phyloP scores from a whole-genome alignment of 257 asterid species.

The Gynochthodes officinalis region DNA sequence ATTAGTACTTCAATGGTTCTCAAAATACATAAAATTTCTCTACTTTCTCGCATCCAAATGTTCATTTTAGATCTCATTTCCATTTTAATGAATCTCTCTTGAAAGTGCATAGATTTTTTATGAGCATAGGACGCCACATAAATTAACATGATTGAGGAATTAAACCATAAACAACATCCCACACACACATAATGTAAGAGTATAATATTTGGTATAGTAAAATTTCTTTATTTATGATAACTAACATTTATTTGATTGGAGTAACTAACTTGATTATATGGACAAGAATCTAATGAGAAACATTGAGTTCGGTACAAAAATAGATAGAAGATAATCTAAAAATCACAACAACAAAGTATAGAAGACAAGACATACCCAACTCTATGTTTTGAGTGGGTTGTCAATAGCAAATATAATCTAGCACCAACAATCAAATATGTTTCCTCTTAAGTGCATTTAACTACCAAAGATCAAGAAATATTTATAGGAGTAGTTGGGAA shows the following conservation, averaged over 20 bases:
- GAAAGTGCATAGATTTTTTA: neutral
- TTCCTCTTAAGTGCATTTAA: conserved; percentile 98
- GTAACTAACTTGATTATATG: neutral
- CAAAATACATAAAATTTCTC: neutral
- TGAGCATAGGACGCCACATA: neutral
- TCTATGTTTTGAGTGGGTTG: conserved; percentile 88
- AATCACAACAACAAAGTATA: neutral
- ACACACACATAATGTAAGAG: too few species aligned
- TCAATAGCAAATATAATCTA: conserved; percentile 92
- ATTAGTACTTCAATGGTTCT: neutral
- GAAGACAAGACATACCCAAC: conserved; percentile 59
- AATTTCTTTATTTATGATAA: neutral
- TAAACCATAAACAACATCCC: neutral
- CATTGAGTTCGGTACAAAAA: neutral
- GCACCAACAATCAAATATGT: conserved; percentile 90
- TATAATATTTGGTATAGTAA: neutral
- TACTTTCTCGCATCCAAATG: neutral
- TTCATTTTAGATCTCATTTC: neutral
- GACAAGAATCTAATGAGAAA: neutral
- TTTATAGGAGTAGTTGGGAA: conserved; percentile 16
- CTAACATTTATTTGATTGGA: neutral
- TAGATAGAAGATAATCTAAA: conserved; percentile 13
- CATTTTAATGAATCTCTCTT: neutral
- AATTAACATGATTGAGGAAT: neutral
- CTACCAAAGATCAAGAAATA: conserved; percentile 35